Conservation (phyloP, 2,329 filamentous ascomycete genomes). For the Xylaria sp. region DNA sequence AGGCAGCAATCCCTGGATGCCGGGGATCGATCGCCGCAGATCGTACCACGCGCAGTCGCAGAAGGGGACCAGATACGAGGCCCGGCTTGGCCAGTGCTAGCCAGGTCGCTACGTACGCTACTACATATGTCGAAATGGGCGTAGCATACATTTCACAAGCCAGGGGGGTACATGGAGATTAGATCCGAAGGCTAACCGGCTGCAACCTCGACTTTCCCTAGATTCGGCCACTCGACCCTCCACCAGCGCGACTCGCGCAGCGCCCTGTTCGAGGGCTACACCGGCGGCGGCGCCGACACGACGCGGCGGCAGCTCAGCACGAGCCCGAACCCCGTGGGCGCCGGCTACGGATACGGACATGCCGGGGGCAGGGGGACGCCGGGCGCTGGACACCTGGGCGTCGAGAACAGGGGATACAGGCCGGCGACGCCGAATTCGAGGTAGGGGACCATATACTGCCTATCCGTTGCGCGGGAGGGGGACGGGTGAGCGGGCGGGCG, state of each 20-base stretch:
- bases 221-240: slow-evolving; percentile 69
- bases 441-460: slow-evolving; percentile 41
- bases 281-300: slow-evolving; percentile 51
- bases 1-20: neutral
- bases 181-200: slow-evolving; percentile 3
- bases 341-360: slow-evolving; percentile 59
- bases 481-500: too few species aligned
- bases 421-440: slow-evolving; percentile 72
- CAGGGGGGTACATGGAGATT: neutral
- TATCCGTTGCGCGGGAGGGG: neutral
- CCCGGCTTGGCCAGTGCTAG: neutral
- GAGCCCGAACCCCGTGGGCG: slow-evolving; percentile 45
- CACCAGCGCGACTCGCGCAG: slow-evolving; percentile 75
- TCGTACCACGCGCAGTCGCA: neutral
- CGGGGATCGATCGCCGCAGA: neutral
- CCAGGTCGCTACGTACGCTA: too few species aligned
- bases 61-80: neutral
- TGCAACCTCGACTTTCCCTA: slow-evolving; percentile 36
- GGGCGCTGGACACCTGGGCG: slow-evolving; percentile 29
- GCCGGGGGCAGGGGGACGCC: slow-evolving; percentile 36
- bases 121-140: too few species aligned
- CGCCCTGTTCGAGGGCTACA: slow-evolving; percentile 77
- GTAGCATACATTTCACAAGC: too few species aligned
- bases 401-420: slow-evolving; percentile 51
- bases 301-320: slow-evolving; percentile 48